Evolutionary conservation across 2,329 filamentous ascomycete species (phyloP).

Genomic region (Paraphaeosphaeria minitans): DNA sequence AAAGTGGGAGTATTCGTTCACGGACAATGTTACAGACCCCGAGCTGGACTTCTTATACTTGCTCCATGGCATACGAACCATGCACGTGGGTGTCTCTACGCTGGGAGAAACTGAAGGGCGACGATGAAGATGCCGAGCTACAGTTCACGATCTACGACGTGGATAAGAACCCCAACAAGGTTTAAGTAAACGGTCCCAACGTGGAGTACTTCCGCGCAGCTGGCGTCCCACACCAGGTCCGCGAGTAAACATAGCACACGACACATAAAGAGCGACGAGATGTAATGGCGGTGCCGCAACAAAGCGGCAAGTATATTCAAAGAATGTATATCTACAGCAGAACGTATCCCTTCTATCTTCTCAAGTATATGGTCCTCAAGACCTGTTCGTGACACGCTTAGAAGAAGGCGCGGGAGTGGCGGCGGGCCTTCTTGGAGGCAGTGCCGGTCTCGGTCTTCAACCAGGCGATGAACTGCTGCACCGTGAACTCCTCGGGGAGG

Average conservation of each 20-base stretch:
- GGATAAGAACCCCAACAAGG: background rate
- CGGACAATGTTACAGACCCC: background rate
- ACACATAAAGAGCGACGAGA: background rate
- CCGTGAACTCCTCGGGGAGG: constrained; percentile 39
- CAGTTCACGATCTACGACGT: background rate
- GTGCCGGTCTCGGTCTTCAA: constrained; percentile 34
- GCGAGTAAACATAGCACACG: background rate
- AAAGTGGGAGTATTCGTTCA: background rate
- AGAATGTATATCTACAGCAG: constrained; percentile 11
- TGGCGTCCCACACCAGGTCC: background rate
- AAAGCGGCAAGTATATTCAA: constrained; percentile 3
- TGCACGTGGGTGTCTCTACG: background rate
- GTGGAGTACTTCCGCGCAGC: background rate
- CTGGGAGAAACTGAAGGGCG: background rate
- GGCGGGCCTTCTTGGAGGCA: constrained; percentile 27
- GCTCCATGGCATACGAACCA: background rate
- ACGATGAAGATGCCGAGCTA: background rate
- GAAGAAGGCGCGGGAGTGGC: constrained; percentile 38
- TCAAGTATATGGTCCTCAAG: background rate
- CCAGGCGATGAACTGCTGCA: constrained; percentile 42
- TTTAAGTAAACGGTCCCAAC: background rate
- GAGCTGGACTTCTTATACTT: background rate
- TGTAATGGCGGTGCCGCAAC: background rate
- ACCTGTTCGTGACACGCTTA: background rate
- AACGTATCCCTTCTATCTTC: constrained; percentile 6